A percentile compares a stretch with the other conserved stretches of the same genome.
phyloP scores from a whole-genome alignment of 371 early-diverging fungal genomes.

The Saksenaea oblongispora region DNA sequence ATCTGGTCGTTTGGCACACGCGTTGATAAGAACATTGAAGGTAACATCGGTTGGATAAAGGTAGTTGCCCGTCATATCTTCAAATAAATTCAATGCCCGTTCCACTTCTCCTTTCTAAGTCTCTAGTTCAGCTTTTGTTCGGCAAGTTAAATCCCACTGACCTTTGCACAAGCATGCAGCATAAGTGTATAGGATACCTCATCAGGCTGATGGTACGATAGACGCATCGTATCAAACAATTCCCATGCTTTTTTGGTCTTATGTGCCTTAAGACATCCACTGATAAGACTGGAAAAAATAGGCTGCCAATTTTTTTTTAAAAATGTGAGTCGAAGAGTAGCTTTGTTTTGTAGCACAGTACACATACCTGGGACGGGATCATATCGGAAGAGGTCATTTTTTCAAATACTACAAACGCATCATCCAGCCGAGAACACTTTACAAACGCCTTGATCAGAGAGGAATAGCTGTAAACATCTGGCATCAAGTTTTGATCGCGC shows the following conservation, averaged over 20 bases:
- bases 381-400: constrained; percentile 63
- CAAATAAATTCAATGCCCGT: constrained; percentile 79
- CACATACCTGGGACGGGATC: constrained; percentile 43
- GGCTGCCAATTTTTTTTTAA: constrained; percentile 33
- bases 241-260: constrained; percentile 84
- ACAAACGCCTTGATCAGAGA: constrained; percentile 77
- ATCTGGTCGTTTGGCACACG: constrained; percentile 79
- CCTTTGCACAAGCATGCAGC: constrained; percentile 90
- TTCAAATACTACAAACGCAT: constrained; percentile 76
- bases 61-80: constrained; percentile 73
- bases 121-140: neutral
- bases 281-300: constrained; percentile 79
- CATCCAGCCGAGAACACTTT: constrained; percentile 54
- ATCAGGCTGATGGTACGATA: constrained; percentile 77
- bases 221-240: constrained; percentile 88
- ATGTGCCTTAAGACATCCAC: constrained; percentile 74
- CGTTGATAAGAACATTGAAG: constrained; percentile 84
- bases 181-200: constrained; percentile 81
- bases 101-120: constrained; percentile 70
- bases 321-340: neutral
- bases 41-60: constrained; percentile 81
- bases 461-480: constrained; percentile 67
- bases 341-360: constrained; percentile 35
- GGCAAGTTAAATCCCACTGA: constrained; percentile 11
- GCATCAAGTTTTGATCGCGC: constrained; percentile 42